Evolutionary conservation across 169 alveolate genomes (phyloP).

Genomic region (Plasmodium knowlesi): DNA sequence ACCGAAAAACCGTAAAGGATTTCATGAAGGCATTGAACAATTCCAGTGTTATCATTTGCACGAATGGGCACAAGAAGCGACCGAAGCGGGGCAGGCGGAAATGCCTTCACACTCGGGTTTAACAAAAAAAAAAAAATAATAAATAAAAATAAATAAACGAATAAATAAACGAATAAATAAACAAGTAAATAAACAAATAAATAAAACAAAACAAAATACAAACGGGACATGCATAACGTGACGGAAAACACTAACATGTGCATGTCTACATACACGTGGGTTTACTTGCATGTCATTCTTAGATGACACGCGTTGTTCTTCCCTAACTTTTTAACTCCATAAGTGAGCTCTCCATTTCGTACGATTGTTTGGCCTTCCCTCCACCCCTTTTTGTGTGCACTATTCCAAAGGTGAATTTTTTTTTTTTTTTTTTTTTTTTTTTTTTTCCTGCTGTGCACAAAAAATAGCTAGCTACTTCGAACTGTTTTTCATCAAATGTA

Average conservation of each 20-base stretch:
- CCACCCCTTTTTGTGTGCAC: background rate
- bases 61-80: slow-evolving; percentile 7
- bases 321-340: background rate
- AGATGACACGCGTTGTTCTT: background rate
- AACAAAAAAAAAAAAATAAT: background rate
- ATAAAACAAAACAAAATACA: background rate
- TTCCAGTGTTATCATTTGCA: slow-evolving; percentile 36
- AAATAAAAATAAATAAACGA: too few species aligned
- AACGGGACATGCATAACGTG: background rate
- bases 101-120: background rate
- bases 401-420: background rate
- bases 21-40: slow-evolving; percentile 19
- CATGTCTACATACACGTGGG: background rate
- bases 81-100: background rate
- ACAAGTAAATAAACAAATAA: too few species aligned
- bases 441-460: background rate
- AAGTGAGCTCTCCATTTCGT: background rate
- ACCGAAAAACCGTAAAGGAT: slow-evolving; percentile 6
- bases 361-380: background rate
- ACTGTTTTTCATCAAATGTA: background rate
- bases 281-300: background rate
- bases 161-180: too few species aligned
- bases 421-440: background rate
- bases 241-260: background rate
- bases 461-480: background rate